Percentiles rank a stretch among this genome's conserved stretches.
phyloP scores from a whole-genome alignment of 805 yeast species.

The Yarrowia yakushimensis region DNA sequence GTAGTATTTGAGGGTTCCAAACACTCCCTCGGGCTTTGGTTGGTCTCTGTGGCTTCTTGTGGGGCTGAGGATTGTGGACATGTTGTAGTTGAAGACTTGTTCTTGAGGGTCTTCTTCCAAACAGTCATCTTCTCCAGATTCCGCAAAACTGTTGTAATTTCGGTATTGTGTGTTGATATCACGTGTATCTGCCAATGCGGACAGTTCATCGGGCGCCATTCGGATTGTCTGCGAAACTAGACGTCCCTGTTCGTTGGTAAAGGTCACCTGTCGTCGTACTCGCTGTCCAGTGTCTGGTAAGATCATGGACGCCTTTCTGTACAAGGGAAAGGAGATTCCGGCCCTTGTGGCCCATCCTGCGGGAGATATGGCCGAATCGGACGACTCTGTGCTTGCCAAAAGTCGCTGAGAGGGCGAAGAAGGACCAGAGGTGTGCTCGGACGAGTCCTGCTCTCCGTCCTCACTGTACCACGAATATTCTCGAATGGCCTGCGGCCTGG shows the following conservation, averaged over 20 bases:
- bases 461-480: conserved; percentile 21
- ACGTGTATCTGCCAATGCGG: background rate
- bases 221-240: background rate
- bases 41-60: background rate
- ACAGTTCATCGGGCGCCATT: conserved; percentile 12
- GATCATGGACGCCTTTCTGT: conserved; percentile 41
- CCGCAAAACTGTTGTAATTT: background rate
- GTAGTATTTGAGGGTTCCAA: background rate
- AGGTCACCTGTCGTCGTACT: conserved; percentile 13
- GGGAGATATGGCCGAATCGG: background rate
- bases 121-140: background rate
- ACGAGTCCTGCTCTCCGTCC: background rate
- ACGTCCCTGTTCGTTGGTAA: conserved; percentile 3
- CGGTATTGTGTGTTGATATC: background rate
- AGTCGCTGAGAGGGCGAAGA: conserved; percentile 17
- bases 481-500: conserved; percentile 11
- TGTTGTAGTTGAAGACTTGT: background rate
- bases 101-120: too few species aligned
- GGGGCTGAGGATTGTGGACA: background rate
- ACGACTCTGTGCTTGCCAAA: background rate
- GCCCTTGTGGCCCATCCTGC: conserved; percentile 17
- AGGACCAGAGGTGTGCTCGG: background rate
- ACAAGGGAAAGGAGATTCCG: conserved; percentile 26
- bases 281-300: conserved; percentile 44
- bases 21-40: background rate